Evolutionary conservation across 2,329 filamentous ascomycete species (phyloP), one percentile per base, ranked within the genome.

Genomic region (Colletotrichum spinosum): DNA sequence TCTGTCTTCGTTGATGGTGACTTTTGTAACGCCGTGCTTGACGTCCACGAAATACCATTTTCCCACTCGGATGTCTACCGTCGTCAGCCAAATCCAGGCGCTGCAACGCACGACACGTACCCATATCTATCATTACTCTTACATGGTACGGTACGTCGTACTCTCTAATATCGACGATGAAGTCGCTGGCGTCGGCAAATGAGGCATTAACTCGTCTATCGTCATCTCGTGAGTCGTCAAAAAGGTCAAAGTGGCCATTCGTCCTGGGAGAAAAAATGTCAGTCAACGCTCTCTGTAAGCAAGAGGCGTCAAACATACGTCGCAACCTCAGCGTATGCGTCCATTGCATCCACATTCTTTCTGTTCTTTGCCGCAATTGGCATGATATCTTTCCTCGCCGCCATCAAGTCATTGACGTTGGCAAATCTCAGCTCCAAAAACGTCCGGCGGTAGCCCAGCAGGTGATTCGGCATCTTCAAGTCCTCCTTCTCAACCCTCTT

Each of bases 141-240:
- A 99, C 96, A 84, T 99, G 96, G 83, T 99, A 99, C 70, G 96
- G 97, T 73, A 99, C 97, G 80, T 99, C 96, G 79, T 97, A 99
- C 83, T 99, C 96, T 85, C 96, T 90, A 77, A 99, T 97, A 86
- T 99, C 97, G 81, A 97, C 88, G 85, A 99, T 94, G 79, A 91
- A 97, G 85, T 98, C 95, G 85, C 94, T 97, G 65, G 95, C 94
- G 79, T 98, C 94, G 71, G 90, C 84, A 81, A 93, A 90, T 70
- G 85, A 84, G 77, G 86, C 87, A 83, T 90, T 94, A 81, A 85
- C 84, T 86, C 90, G 89, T 90, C 86, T 88, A 78, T 96, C 92
- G 77, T 94, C 87, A 80, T 91, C 88, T 86, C 92, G 87, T 86
- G 82, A 83, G 78, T 95, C 92, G 77, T 98, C 95, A 88, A 97